Conservation (phyloP, 371 early-diverging fungal genomes). For the Sanchytrium tribonematis region DNA sequence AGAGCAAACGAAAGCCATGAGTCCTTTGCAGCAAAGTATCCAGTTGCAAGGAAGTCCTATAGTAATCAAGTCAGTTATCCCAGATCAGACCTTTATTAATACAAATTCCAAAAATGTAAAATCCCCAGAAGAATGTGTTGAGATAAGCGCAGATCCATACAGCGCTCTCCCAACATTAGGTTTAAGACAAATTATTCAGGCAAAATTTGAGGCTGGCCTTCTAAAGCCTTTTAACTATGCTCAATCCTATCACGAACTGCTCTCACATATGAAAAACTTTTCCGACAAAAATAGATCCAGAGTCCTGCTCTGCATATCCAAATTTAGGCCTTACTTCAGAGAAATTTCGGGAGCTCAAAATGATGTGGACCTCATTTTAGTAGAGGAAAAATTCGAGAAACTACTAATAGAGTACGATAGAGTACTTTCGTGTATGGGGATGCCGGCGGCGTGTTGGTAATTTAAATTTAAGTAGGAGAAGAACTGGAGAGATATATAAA, state of each 20-base stretch:
- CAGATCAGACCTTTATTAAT: neutral
- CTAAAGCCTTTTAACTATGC: slow-evolving; percentile 77
- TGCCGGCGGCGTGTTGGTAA: slow-evolving; percentile 76
- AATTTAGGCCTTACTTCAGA: slow-evolving; percentile 55
- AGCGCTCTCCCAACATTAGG: slow-evolving; percentile 50
- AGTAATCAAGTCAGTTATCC: slow-evolving; percentile 14
- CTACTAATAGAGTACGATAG: slow-evolving; percentile 67
- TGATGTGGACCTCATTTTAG: slow-evolving; percentile 61
- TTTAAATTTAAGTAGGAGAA: too few species aligned
- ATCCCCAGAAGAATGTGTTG: slow-evolving; percentile 1
- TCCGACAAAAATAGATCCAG: slow-evolving; percentile 35
- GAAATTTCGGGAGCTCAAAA: slow-evolving; percentile 54
- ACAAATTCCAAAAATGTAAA: neutral
- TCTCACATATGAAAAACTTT: slow-evolving; percentile 68
- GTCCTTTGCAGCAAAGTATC: neutral
- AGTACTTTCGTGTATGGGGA: slow-evolving; percentile 71
- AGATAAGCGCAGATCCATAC: slow-evolving; percentile 5
- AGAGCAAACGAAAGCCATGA: slow-evolving; percentile 1
- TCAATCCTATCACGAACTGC: slow-evolving; percentile 54
- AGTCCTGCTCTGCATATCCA: slow-evolving; percentile 53
- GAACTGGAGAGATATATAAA: slow-evolving; percentile 80
- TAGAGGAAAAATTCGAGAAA: slow-evolving; percentile 65
- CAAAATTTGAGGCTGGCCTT: slow-evolving; percentile 70
- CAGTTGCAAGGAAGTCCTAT: neutral
- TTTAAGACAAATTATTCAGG: slow-evolving; percentile 26